Percentiles rank a stretch among this genome's conserved stretches.
These are phyloP conservation scores for Fusarium subtropicale DNA, from an alignment of 2,329 filamentous ascomycete genomes.

Conservation along the genomic window DNA sequence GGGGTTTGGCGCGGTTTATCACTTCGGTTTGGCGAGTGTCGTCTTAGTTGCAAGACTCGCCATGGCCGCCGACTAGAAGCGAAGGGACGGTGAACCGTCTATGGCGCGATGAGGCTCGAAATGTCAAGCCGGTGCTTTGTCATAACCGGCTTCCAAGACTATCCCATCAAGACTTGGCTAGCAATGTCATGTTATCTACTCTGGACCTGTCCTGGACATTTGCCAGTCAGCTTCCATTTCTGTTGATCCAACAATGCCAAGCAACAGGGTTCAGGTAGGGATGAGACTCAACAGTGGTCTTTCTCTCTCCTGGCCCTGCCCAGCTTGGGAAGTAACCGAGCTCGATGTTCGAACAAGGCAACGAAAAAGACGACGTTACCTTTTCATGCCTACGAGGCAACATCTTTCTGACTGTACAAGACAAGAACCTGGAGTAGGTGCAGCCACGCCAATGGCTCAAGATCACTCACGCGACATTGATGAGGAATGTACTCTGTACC, in stretches of 20 bases:
- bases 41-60: neutral
- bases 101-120: neutral
- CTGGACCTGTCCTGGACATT: neutral
- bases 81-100: neutral
- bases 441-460: conserved; percentile 5
- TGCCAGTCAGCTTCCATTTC: conserved; percentile 21
- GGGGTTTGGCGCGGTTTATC: conserved; percentile 25
- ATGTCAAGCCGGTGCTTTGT: neutral
- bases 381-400: conserved; percentile 7
- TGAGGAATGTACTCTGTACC: neutral
- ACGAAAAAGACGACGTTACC: conserved; percentile 1
- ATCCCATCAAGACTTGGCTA: neutral
- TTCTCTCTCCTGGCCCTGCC: conserved; percentile 6
- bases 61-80: neutral
- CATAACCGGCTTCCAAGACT: neutral
- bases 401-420: conserved; percentile 7
- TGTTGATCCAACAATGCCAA: conserved; percentile 29
- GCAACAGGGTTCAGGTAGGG: conserved; percentile 29
- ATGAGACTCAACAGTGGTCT: neutral
- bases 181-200: neutral
- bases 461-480: conserved; percentile 6
- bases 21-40: conserved; percentile 10
- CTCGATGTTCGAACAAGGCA: conserved; percentile 7
- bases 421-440: conserved; percentile 1
- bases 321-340: neutral